phyloP scores from a whole-genome alignment of 2,329 filamentous ascomycete genomes.

The Aureobasidium sp. region DNA sequence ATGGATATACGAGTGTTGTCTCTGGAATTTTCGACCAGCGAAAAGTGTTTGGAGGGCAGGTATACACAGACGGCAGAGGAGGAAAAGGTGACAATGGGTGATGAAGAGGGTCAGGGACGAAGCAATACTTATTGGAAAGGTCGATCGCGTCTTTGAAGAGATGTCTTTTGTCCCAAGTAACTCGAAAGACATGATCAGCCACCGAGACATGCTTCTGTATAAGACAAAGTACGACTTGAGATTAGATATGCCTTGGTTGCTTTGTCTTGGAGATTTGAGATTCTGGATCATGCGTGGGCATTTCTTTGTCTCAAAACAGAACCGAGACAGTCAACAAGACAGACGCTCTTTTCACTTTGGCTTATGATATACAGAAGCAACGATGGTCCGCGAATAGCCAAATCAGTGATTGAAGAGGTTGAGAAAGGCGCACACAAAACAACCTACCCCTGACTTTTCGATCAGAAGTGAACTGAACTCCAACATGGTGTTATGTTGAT shows the following conservation, averaged over 20 bases:
- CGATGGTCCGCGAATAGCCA: not conserved
- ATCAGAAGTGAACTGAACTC: not conserved
- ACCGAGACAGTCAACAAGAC: not conserved
- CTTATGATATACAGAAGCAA: no score
- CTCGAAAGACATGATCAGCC: not conserved
- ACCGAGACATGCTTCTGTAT: not conserved
- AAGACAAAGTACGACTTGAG: not conserved
- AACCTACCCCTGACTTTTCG: not conserved
- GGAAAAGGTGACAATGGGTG: not conserved
- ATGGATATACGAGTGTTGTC: not conserved
- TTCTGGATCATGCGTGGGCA: not conserved
- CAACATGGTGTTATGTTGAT: not conserved
- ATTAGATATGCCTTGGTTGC: not conserved
- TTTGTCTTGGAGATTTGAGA: conserved; percentile 5
- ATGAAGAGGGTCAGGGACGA: not conserved
- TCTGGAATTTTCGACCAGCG: conserved; percentile 6
- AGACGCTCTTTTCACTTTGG: not conserved
- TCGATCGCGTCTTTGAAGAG: not conserved
- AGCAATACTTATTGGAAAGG: not conserved
- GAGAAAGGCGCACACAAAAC: not conserved
- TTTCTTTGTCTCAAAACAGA: not conserved
- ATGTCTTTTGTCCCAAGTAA: not conserved
- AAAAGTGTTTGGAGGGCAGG: not conserved
- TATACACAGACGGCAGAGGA: not conserved
- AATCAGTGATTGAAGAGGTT: not conserved